These are phyloP conservation scores for Colletotrichum chlorophyti DNA, from an alignment of 2,329 filamentous ascomycete species.

Conservation along the genomic window DNA sequence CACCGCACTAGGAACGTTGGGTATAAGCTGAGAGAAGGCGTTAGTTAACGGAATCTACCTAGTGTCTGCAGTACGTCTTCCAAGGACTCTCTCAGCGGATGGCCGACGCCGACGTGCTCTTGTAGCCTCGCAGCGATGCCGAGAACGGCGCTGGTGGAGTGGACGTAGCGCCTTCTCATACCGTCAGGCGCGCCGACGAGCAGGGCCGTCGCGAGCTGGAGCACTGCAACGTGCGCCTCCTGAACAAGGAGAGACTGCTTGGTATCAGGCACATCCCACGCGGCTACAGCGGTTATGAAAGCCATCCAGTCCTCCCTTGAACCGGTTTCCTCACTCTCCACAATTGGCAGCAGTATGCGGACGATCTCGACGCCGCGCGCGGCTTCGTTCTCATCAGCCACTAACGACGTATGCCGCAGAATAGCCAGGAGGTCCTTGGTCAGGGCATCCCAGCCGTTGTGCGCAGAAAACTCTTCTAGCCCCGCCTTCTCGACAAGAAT, in stretches of 20 bases:
- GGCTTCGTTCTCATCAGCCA: slow-evolving; percentile 41
- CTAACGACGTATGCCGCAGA: slow-evolving; percentile 41
- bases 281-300: slow-evolving; percentile 57
- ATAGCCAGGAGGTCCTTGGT: slow-evolving; percentile 55
- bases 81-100: slow-evolving; percentile 48
- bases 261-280: slow-evolving; percentile 48
- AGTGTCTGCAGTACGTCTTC: slow-evolving; percentile 51
- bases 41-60: slow-evolving; percentile 31
- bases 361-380: slow-evolving; percentile 62
- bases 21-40: too few species aligned
- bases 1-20: too few species aligned
- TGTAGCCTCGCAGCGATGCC: slow-evolving; percentile 54
- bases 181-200: slow-evolving; percentile 53
- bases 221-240: slow-evolving; percentile 60
- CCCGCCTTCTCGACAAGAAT: slow-evolving; percentile 55
- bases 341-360: slow-evolving; percentile 59
- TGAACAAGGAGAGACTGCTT: slow-evolving; percentile 35
- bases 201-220: slow-evolving; percentile 64
- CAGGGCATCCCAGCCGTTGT: slow-evolving; percentile 62
- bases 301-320: slow-evolving; percentile 64
- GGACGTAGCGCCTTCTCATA: slow-evolving; percentile 55
- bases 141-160: slow-evolving; percentile 57
- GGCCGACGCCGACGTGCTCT: slow-evolving; percentile 35
- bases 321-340: slow-evolving; percentile 52
- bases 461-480: slow-evolving; percentile 51